These are phyloP conservation scores for Chlorella ohadii DNA, from an alignment of 139 green algal genomes.

Conservation along the genomic window DNA sequence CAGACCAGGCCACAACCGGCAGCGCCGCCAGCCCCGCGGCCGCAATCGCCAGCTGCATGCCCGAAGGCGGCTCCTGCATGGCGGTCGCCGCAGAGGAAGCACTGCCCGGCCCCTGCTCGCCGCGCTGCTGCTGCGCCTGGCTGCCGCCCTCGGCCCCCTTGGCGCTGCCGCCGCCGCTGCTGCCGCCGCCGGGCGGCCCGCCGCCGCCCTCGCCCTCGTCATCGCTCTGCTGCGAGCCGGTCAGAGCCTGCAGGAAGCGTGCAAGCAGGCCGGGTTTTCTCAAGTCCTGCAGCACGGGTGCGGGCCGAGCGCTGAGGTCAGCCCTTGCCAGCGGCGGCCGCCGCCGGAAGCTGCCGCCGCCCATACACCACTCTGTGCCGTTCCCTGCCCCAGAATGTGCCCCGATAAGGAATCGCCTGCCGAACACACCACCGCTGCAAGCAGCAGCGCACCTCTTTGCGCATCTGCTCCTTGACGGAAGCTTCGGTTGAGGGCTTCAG, in stretches of 20 bases:
- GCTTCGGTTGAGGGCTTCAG: slow-evolving; percentile 20
- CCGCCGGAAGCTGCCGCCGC: no score
- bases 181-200: not conserved
- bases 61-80: not conserved
- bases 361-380: no score
- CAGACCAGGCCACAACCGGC: slow-evolving; percentile 50
- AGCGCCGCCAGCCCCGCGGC: slow-evolving; percentile 35
- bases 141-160: not conserved
- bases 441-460: slow-evolving; percentile 1
- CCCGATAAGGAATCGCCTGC: no score
- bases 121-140: not conserved
- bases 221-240: not conserved
- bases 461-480: slow-evolving; percentile 8
- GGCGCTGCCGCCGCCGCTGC: not conserved
- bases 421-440: no score
- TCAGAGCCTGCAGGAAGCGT: slow-evolving; percentile 20
- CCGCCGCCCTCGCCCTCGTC: slow-evolving; percentile 2
- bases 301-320: no score
- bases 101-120: not conserved
- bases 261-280: slow-evolving; percentile 8
- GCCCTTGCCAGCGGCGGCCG: not conserved
- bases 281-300: not conserved
- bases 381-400: no score
- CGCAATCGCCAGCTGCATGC: not conserved
- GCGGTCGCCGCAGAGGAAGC: not conserved